Base-by-base conservation (phyloP, 2,329 filamentous ascomycete genomes). In the Coleophoma eucalyptorum region DNA sequence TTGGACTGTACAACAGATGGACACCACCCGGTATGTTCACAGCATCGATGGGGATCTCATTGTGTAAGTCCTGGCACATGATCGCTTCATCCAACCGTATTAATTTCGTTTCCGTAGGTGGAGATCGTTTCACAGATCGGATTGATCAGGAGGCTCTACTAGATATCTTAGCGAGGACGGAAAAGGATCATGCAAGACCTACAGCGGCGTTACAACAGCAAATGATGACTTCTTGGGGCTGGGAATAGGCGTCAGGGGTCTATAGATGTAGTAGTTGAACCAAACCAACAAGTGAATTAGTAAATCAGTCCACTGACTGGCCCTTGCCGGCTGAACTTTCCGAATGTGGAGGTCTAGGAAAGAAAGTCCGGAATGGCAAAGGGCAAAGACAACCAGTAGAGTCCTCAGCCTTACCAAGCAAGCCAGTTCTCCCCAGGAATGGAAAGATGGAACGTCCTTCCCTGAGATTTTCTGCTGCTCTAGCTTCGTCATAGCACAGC, bases 11-110 rank as follows among this genome's bases (percentile, higher is more conserved):
- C 32, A 84, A 83, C 59, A 68, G 74, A 41, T 73, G 72, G 62
- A 78, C 73, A 1, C 75, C 79, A 18, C 79, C 81, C 0, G 72
- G 72, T 35, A 72, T 80, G 65, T 78, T 81, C 50, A 77, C 75
- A 1, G 74, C 76, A 0, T 78, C 73, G 16, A 76, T 80, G 70
- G 76, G 75, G 2, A 77, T 80, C 54, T 72, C 72, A 52, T 73
- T 72, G 61, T 80, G 72, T 78, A 64, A 62, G 69, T 66, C 8
- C 21, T n/a, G 16, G 16, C 26, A 7, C n/a, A 11, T 43, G 20
- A 21, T 20, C 31, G 20, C 20, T 15, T 15, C 4, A 44, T 44
- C 20, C 7, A 13, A 4, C 26, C 20, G 18, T 32, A 13, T 33
- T n/a, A 31, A 20, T 26, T 31, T 44, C 2, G 4, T 4, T 31